Evolutionary conservation across 208 protist genomes (phyloP), one percentile per base, ranked within the genome.

Genomic region (Trypanosoma platydactyli): DNA sequence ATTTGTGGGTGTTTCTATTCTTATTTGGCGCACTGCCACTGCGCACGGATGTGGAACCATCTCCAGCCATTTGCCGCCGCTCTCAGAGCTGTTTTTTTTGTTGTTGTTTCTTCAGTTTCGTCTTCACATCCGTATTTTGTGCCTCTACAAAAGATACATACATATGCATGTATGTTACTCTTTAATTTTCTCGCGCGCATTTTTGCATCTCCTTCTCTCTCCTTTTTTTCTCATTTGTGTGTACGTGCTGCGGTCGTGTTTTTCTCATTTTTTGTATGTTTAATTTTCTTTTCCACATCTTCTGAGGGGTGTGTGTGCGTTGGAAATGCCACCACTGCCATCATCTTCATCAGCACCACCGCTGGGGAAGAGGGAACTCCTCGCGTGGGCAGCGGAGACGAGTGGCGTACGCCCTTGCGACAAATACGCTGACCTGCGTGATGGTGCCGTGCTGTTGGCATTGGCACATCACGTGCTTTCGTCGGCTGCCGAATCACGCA

Each of bases 351-450:
- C 33, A 16, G 49, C 71, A 22, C 30, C 61, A 7, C 52, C 77
- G 16, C 35, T 85, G 5, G 76, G 77, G 9, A 84, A 82, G 44
- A 63, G 55, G 42, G 87, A 89, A 50, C 68, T 92, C 20, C 68
- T 87, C 3, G 59, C 53, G 27, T 89, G 86, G 86, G 86, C 80
- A 3, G 65, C 61, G 1, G 54, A 73, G 11, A 54, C 66, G 44
- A 80, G 66, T 25, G 75, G 68, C 0, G 75, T 82, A 20, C 50
- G 44, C 3, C 77, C 81, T 5, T 92, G 83, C 57, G 46, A 60
- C 1, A 81, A 78, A 69, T 87, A 86, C 67, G 76, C 70, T 5
- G 80, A 89, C 68, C 58, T 92, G 33, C 51, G 74, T 9, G 86
- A 92, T 57, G 86, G 86, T 16, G 68, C 87, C 4, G 69, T 92